These are phyloP conservation scores for Emericellopsis atlantica DNA, from an alignment of 2,329 filamentous ascomycete genomes.

Conservation along the genomic window DNA sequence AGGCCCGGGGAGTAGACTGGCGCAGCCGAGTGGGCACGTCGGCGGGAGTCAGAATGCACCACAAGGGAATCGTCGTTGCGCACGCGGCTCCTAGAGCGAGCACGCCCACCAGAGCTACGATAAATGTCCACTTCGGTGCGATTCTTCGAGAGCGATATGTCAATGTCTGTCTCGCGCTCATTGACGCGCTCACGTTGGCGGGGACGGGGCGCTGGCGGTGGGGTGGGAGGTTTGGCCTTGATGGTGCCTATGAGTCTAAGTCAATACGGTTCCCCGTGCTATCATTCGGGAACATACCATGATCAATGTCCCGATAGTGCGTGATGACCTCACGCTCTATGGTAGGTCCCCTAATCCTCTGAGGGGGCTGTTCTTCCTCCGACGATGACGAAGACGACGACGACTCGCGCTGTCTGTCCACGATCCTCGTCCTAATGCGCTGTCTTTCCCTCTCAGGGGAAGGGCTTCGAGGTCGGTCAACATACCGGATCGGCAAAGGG, in stretches of 20 bases:
- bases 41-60: slow-evolving; percentile 43
- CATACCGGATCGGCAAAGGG: slow-evolving; percentile 23
- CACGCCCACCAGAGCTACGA: slow-evolving; percentile 14
- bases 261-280: background rate
- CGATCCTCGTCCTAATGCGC: slow-evolving; percentile 33
- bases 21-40: slow-evolving; percentile 39
- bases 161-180: slow-evolving; percentile 47
- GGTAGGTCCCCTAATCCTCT: slow-evolving; percentile 60
- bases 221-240: slow-evolving; percentile 26
- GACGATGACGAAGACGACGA: slow-evolving; percentile 21
- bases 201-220: slow-evolving; percentile 35
- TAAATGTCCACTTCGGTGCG: slow-evolving; percentile 47
- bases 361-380: slow-evolving; percentile 37
- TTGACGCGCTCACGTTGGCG: slow-evolving; percentile 24
- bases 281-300: slow-evolving; percentile 43
- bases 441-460: slow-evolving; percentile 28
- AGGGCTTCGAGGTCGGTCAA: slow-evolving; percentile 21
- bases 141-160: slow-evolving; percentile 41
- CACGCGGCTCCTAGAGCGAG: slow-evolving; percentile 22
- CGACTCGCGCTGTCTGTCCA: slow-evolving; percentile 29
- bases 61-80: slow-evolving; percentile 54
- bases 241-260: slow-evolving; percentile 28
- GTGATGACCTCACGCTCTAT: slow-evolving; percentile 85
- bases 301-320: slow-evolving; percentile 76
- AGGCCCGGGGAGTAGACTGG: slow-evolving; percentile 21